A percentile compares a stretch with the other conserved stretches of the same genome.
Conservation (phyloP, 139 green algal species). For the Edaphochlamys debaryana region DNA sequence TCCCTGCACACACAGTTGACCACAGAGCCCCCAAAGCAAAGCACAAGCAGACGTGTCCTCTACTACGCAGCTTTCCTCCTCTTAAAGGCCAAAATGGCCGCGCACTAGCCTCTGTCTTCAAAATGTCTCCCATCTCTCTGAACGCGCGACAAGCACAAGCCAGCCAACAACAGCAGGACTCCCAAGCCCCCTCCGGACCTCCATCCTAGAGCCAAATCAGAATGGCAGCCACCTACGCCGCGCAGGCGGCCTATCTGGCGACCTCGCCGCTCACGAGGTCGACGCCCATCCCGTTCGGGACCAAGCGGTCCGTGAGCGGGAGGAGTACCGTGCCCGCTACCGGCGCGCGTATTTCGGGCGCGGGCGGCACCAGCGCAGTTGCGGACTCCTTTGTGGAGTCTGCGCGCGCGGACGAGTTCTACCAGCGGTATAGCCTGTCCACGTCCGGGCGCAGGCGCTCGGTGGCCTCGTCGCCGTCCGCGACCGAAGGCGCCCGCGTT, state of each 20-base stretch:
- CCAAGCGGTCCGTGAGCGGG: neutral
- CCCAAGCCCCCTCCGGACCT: neutral
- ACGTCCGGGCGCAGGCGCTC: neutral
- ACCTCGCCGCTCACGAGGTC: constrained; percentile 31
- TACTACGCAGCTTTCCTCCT: no score
- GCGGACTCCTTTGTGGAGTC: neutral
- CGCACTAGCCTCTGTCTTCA: neutral
- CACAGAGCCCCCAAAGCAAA: no score
- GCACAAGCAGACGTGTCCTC: no score
- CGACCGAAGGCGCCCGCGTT: neutral
- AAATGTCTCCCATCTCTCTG: neutral
- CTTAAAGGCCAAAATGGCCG: no score
- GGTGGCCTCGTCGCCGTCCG: neutral
- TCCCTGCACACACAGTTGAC: no score
- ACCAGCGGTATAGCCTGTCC: constrained; percentile 16
- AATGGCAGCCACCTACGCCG: neutral
- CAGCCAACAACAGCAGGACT: neutral
- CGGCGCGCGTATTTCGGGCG: neutral
- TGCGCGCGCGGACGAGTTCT: neutral
- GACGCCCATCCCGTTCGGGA: constrained; percentile 22
- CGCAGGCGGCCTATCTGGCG: neutral
- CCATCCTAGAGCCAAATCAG: neutral
- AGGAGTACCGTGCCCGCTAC: neutral
- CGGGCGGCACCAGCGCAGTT: neutral
- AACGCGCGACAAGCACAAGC: neutral